These are phyloP conservation scores for Cyclostephanos invisitatus DNA, from an alignment of 108 stramenopile species.

Conservation along the genomic window DNA sequence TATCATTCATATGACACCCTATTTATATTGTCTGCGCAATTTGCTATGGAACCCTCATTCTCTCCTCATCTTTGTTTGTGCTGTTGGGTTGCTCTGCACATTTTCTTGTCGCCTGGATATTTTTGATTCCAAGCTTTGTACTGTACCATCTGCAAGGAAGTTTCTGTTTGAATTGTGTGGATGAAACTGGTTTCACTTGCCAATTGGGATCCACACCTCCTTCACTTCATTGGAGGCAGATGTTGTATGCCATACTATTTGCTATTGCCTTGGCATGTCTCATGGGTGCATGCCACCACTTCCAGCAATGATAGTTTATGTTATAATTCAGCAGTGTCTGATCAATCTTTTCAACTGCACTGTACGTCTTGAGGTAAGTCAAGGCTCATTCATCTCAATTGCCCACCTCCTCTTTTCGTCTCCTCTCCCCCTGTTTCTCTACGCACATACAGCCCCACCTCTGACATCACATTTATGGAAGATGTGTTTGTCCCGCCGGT, in stretches of 20 bases:
- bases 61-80: no score
- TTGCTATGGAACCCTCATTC: no score
- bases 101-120: no score
- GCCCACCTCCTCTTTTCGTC: conserved; percentile 15
- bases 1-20: no score
- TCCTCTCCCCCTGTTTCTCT: background rate
- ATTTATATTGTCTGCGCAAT: no score
- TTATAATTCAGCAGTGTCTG: background rate
- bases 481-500: conserved; percentile 10
- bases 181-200: background rate
- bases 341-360: conserved; percentile 11
- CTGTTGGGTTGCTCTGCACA: no score
- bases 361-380: conserved; percentile 11
- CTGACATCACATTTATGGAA: conserved; percentile 7
- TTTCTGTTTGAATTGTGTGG: no score
- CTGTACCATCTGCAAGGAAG: no score
- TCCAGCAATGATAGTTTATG: conserved; percentile 4
- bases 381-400: conserved; percentile 21
- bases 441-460: background rate
- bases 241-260: conserved; percentile 9
- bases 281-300: conserved; percentile 22
- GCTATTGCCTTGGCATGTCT: conserved; percentile 15
- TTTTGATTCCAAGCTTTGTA: no score
- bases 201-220: conserved; percentile 14
- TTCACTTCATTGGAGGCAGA: conserved; percentile 15